Base-by-base conservation (phyloP, 495 filamentous ascomycete genomes). In the Geopyxis carbonaria region DNA sequence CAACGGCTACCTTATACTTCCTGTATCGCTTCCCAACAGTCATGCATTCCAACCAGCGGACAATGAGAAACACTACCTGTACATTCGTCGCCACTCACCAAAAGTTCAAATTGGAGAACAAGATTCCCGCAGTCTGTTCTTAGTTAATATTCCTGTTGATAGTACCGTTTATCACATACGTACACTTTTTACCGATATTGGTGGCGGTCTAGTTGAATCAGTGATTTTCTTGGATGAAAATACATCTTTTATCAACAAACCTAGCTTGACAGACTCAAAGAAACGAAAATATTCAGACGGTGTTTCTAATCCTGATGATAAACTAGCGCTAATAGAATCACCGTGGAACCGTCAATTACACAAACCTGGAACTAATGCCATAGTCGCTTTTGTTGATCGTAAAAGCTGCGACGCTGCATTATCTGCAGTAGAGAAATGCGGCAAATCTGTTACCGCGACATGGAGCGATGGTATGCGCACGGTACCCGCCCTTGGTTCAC, bases 31-130 rank as follows among this genome's bases (percentile, higher is more conserved):
- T n/a, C n/a, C n/a, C n/a, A n/a, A n/a, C n/a, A n/a, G n/a, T n/a
- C n/a, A n/a, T n/a, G n/a, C n/a, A n/a, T n/a, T n/a, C n/a, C n/a
- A n/a, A n/a, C n/a, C n/a, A n/a, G n/a, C n/a, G n/a, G n/a, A n/a
- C n/a, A n/a, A n/a, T n/a, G n/a, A n/a, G n/a, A n/a, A 66, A 33
- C 89, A 97, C 61, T 80, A 82, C 62, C 66, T 95, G 55, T 93
- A 93, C 60, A 58, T 94, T 36, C 80, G 78, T 40, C 72, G 70
- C 22, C 83, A 94, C 55, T 14, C 67, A 74, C 30, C 85, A 78
- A 40, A 80, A 74, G 50, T 85, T 18, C 75, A 81, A 11, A 76
- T 78, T 8, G 63, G 71, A 13, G 67, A 78, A 50, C n/a, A n/a
- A n/a, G 73, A 85, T 50, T 55, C 68, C 16, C 75, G 83, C 42